A percentile compares a stretch with the other conserved stretches of the same genome.
phyloP scores from a whole-genome alignment of 1,284 basidiomycete genomes.

The Heterobasidion occidentale region DNA sequence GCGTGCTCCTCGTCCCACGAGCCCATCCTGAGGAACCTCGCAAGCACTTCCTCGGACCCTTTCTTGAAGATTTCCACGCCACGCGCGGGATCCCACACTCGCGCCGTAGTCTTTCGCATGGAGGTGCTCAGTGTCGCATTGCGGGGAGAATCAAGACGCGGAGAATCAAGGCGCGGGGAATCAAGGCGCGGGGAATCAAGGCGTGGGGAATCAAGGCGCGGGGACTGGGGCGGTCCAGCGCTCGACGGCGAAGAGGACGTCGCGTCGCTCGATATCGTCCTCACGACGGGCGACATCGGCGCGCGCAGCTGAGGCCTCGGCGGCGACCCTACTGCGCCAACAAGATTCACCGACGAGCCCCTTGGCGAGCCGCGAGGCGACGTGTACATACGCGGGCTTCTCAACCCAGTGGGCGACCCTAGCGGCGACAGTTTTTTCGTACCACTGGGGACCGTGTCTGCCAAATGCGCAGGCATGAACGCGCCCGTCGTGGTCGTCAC shows the following conservation, averaged over 20 bases:
- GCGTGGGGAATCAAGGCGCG: slow-evolving; percentile 9
- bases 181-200: too few relatives aligned
- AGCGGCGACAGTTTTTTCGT: slow-evolving; percentile 21
- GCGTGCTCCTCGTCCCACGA: slow-evolving; percentile 53
- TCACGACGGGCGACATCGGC: slow-evolving; percentile 17
- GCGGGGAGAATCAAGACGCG: slow-evolving; percentile 18
- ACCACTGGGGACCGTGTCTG: slow-evolving; percentile 1
- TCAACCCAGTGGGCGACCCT: slow-evolving; percentile 22
- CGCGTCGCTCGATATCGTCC: slow-evolving; percentile 25
- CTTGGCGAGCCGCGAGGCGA: slow-evolving; percentile 16
- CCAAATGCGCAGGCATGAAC: background rate
- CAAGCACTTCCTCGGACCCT: slow-evolving; percentile 75
- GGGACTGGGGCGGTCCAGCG: slow-evolving; percentile 34
- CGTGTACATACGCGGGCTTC: slow-evolving; percentile 24
- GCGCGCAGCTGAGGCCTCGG: slow-evolving; percentile 16
- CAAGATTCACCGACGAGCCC: slow-evolving; percentile 21
- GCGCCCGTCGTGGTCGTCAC: background rate
- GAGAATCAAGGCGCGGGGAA: too few relatives aligned
- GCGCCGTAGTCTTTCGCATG: slow-evolving; percentile 26
- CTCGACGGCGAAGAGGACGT: slow-evolving; percentile 42
- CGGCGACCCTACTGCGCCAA: slow-evolving; percentile 9
- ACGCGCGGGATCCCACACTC: slow-evolving; percentile 74
- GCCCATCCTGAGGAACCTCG: slow-evolving; percentile 64
- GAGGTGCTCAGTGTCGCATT: slow-evolving; percentile 16
- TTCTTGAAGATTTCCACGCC: slow-evolving; percentile 76